Evolutionary conservation across 2,329 filamentous ascomycete species (phyloP), one percentile per base, ranked within the genome.

Genomic region (Fusarium foetens): DNA sequence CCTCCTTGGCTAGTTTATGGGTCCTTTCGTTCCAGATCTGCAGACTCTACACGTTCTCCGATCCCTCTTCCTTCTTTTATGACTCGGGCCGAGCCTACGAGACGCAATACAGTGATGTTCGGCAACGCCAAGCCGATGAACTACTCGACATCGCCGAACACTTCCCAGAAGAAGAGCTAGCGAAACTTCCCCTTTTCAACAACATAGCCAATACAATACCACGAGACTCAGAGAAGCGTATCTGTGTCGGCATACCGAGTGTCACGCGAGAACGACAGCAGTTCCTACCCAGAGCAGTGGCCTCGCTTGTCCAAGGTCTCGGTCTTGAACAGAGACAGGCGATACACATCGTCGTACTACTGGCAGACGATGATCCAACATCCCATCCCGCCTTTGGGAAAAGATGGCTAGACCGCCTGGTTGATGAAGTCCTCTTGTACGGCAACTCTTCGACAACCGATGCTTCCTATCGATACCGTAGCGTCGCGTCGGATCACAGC

Each of bases 381-480:
- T 66, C 61, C 21, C 77, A 81, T 51, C 75, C 75, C 3, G 78
- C 74, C 9, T 81, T 75, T 39, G 73, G 76, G 0, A 73, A 78
- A 23, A 51, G 58, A 10, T 81, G 80, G 80, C 72, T 81, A 0
- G 67, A 72, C 13, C 73, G 67, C 5, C 54, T 81, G 4, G 74
- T 72, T 8, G 79, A 81, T 13, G 72, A 80, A 17, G 53, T 81
- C 7, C 54, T 81, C 5, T 52, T 80, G 9, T 81, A 81, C 39
- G 71, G 64, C 5, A 33, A 66, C 1, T 0, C 14, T 11, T 42
- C 64, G 0, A 23, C 4, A 1, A 6, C 21, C 4, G 8, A 8
- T 2, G 2, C 16, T 4, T 36, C 19, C 4, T 3, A 23, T 2
- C 7, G 2, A 6, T 38, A 43, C 11, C 55, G 33, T 5, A 17